Evolutionary conservation across 2,329 filamentous ascomycete genomes (phyloP).

Genomic region (Alternaria sp.): DNA sequence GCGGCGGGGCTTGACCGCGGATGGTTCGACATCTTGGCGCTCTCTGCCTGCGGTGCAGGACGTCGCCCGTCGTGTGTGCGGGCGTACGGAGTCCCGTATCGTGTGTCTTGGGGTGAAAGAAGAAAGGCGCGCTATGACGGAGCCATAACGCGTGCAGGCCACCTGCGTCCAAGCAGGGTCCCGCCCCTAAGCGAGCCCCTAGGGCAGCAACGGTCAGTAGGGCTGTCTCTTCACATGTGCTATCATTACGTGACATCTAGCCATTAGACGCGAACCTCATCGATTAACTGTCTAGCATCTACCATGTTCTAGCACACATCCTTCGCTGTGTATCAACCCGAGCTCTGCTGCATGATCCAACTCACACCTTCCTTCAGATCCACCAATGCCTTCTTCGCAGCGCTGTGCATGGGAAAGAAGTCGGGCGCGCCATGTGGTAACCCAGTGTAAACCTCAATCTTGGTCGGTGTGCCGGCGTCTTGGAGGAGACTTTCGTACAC

Average conservation of each 20-base stretch:
- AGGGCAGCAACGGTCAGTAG: constrained; percentile 16
- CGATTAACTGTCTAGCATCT: neutral
- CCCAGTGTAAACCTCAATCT: constrained; percentile 52
- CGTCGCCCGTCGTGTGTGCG: constrained; percentile 21
- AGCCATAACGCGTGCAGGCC: constrained; percentile 6
- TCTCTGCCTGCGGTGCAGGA: constrained; percentile 31
- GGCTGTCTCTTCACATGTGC: constrained; percentile 5
- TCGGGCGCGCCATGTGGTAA: constrained; percentile 52
- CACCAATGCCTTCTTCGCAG: constrained; percentile 29
- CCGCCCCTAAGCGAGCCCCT: constrained; percentile 18
- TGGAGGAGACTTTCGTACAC: constrained; percentile 18
- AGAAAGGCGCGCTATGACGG: constrained; percentile 23
- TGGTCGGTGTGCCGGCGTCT: neutral
- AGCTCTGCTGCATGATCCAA: constrained; percentile 41
- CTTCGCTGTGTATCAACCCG: neutral
- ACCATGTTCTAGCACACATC: neutral
- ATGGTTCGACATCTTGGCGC: constrained; percentile 36
- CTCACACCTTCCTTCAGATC: constrained; percentile 43
- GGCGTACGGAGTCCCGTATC: constrained; percentile 1
- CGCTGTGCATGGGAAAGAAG: constrained; percentile 39
- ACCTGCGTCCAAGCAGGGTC: constrained; percentile 14
- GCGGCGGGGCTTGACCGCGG: constrained; percentile 15
- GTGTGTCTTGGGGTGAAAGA: constrained; percentile 14
- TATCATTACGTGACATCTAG: neutral
- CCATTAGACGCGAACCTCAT: neutral